These are phyloP conservation scores for Isatis lusitanica DNA, from an alignment of 441 rosid genomes.

Conservation along the genomic window DNA sequence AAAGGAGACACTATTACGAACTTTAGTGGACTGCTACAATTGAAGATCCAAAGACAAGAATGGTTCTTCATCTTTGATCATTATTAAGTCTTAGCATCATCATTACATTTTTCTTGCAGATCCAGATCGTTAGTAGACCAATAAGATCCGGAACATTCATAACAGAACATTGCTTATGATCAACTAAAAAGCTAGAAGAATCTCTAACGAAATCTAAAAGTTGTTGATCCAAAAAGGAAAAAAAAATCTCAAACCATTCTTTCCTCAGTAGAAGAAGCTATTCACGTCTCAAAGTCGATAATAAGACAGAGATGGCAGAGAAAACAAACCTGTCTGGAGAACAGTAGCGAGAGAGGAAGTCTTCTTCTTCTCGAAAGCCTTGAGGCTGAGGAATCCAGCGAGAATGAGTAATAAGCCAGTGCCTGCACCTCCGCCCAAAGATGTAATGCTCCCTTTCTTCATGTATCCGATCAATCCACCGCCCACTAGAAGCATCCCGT, in stretches of 20 bases:
- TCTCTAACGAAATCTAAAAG: background rate
- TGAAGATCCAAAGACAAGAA: conserved; percentile 8
- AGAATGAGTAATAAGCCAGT: conserved; percentile 70
- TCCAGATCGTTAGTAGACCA: conserved; percentile 14
- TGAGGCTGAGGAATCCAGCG: conserved; percentile 84
- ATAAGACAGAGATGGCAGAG: conserved; percentile 13
- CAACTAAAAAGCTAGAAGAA: background rate
- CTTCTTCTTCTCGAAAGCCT: conserved; percentile 72
- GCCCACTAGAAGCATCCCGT: conserved; percentile 74
- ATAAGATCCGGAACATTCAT: background rate
- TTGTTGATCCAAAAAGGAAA: background rate
- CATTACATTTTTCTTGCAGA: background rate
- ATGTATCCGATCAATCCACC: conserved; percentile 79
- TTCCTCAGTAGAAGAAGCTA: background rate
- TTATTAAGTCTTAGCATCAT: background rate
- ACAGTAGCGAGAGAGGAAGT: conserved; percentile 60
- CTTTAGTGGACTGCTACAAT: no score
- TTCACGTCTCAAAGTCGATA: background rate
- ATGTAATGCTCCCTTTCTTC: conserved; percentile 75
- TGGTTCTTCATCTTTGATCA: background rate
- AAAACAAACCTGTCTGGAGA: conserved; percentile 65
- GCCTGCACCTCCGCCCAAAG: conserved; percentile 84
- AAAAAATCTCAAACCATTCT: background rate
- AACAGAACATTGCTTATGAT: background rate
- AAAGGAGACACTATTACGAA: no score